Percentiles rank a stretch among this genome's conserved stretches.
Conservation (phyloP, 1,284 basidiomycete genomes). For the Prillingera fragicola region DNA sequence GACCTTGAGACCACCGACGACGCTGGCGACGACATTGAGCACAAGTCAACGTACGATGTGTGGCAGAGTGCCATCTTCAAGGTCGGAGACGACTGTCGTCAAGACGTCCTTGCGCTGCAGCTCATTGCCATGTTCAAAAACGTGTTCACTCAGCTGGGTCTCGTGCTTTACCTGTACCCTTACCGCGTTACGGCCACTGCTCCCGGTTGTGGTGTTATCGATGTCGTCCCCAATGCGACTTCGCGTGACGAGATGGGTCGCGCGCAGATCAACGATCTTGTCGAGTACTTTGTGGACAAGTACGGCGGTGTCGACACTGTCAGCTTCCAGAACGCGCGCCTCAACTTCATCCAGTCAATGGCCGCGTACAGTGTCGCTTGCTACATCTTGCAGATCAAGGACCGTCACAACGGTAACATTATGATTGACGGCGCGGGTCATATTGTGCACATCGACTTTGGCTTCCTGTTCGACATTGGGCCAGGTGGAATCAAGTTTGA, state of each 20-base stretch:
- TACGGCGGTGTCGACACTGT: slow-evolving; percentile 86
- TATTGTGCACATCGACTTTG: slow-evolving; percentile 92
- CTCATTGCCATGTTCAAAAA: slow-evolving; percentile 99
- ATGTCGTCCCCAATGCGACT: slow-evolving; percentile 96
- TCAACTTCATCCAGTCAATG: slow-evolving; percentile 99
- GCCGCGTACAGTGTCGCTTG: slow-evolving; percentile 98
- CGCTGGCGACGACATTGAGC: slow-evolving; percentile 24
- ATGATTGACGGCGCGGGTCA: slow-evolving; percentile 98
- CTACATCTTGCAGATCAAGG: slow-evolving; percentile 96
- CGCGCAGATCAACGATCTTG: slow-evolving; percentile 92
- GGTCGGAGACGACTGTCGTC: slow-evolving; percentile 97
- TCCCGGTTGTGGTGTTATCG: slow-evolving; percentile 96
- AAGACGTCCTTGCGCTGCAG: slow-evolving; percentile 94
- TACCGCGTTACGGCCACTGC: slow-evolving; percentile 97
- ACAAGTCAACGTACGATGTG: slow-evolving; percentile 69
- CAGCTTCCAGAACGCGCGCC: slow-evolving; percentile 84
- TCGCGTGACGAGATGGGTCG: slow-evolving; percentile 99
- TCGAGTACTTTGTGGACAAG: slow-evolving; percentile 90
- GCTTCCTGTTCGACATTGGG: slow-evolving; percentile 96
- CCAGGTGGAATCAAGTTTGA: slow-evolving; percentile 79
- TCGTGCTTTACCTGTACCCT: slow-evolving; percentile 89
- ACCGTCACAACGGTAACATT: slow-evolving; percentile 97
- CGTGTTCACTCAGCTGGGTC: slow-evolving; percentile 78
- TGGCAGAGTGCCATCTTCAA: slow-evolving; percentile 99
- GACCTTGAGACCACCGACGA: slow-evolving; percentile 43